Conservation (phyloP, 441 rosid species). For the Gossypium aridum region DNA sequence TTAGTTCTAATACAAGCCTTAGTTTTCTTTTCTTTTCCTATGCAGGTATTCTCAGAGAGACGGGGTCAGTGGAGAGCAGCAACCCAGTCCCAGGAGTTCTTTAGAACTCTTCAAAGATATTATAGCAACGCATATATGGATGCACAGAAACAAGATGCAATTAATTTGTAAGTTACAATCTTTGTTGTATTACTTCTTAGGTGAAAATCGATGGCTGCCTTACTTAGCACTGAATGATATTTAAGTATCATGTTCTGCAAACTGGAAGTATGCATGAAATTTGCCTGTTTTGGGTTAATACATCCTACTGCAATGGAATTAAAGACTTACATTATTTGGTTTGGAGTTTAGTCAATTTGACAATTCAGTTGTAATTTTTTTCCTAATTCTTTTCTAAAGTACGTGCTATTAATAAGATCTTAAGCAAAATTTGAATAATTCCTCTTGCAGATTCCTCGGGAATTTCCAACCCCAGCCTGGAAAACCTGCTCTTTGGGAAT, state of each 20-base stretch:
- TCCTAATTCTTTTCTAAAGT: background rate
- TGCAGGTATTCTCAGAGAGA: conserved; percentile 86
- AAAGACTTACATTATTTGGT: background rate
- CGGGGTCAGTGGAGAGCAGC: conserved; percentile 99
- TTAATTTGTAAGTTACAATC: conserved; percentile 60
- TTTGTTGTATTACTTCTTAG: conserved; percentile 3
- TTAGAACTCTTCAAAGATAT: conserved; percentile 94
- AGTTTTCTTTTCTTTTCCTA: conserved; percentile 8
- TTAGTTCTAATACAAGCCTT: background rate
- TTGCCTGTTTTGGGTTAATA: background rate
- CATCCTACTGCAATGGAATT: background rate
- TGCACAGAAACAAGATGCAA: conserved; percentile 95
- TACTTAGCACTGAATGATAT: background rate
- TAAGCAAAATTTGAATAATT: conserved; percentile 4
- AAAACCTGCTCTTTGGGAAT: conserved; percentile 85
- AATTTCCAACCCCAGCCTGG: conserved; percentile 79
- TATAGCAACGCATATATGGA: conserved; percentile 97
- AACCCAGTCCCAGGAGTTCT: conserved; percentile 97
- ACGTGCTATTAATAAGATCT: conserved; percentile 7
- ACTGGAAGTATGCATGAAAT: background rate
- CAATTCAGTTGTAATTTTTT: background rate
- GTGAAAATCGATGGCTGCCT: background rate
- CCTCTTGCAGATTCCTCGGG: conserved; percentile 74
- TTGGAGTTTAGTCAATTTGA: background rate
- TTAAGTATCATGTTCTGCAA: background rate